phyloP scores from a whole-genome alignment of 495 filamentous ascomycete species.

The Lepidopterella palustris region DNA sequence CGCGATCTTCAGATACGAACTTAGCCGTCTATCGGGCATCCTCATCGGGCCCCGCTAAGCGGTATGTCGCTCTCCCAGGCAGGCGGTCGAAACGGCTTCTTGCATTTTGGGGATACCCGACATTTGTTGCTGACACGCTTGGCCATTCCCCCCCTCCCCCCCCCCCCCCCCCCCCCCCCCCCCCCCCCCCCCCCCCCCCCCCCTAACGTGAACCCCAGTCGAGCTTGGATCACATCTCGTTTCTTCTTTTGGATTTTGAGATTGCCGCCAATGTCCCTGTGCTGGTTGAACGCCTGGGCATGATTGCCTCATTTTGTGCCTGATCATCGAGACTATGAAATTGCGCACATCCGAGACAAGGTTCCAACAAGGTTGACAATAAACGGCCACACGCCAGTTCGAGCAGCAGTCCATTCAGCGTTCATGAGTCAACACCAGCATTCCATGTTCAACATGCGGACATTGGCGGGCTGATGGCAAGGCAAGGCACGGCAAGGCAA shows the following conservation, averaged over 20 bases:
- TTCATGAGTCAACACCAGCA: too few species aligned
- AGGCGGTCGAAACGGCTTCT: not conserved
- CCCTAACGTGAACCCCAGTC: not conserved
- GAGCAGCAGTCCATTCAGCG: too few species aligned
- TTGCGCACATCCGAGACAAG: not conserved
- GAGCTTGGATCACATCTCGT: not conserved
- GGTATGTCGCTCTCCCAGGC: not conserved
- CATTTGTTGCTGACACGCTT: not conserved
- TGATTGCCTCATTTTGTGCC: slow-evolving; percentile 1
- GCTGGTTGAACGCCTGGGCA: not conserved
- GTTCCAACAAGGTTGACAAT: not conserved
- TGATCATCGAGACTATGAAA: not conserved
- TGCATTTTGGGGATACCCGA: not conserved
- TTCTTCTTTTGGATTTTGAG: not conserved
- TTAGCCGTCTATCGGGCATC: too few species aligned
- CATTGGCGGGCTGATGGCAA: too few species aligned
- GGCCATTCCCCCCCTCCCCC: too few species aligned
- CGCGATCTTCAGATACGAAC: too few species aligned
- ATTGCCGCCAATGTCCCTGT: not conserved
- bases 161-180: too few species aligned
- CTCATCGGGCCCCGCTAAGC: too few species aligned
- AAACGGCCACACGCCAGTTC: not conserved
- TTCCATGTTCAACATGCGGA: too few species aligned
- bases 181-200: too few species aligned
- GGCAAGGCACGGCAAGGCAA: too few species aligned